Evolutionary conservation across 768 basidiomycete species (phyloP).

Genomic region (Leccinum broughii): DNA sequence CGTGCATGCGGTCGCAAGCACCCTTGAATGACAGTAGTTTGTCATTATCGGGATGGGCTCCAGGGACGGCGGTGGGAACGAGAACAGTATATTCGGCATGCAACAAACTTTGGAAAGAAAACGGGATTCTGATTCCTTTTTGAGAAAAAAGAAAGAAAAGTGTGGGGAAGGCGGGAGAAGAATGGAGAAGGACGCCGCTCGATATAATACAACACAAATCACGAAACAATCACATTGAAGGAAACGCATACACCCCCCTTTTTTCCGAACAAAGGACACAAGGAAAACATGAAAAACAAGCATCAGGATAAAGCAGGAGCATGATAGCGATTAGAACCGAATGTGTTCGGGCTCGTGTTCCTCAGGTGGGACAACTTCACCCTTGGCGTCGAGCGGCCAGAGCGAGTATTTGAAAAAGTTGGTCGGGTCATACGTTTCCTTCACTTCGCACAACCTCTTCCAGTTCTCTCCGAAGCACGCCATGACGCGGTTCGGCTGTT

Average conservation of each 20-base stretch:
- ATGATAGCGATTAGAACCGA: constrained; percentile 13
- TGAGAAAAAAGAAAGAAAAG: background rate
- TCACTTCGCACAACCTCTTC: constrained; percentile 66
- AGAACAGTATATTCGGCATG: background rate
- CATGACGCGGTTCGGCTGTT: constrained; percentile 59
- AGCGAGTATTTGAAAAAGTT: constrained; percentile 76
- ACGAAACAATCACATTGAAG: background rate
- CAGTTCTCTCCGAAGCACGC: constrained; percentile 77
- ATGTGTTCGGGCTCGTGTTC: constrained; percentile 58
- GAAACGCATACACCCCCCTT: background rate
- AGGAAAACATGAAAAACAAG: background rate
- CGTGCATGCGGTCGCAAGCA: background rate
- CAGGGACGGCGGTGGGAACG: background rate
- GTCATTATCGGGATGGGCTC: no score
- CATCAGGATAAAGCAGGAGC: no score
- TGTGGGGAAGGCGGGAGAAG: no score
- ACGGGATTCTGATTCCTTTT: background rate
- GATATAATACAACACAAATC: background rate
- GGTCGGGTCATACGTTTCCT: constrained; percentile 72
- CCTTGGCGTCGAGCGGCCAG: constrained; percentile 72
- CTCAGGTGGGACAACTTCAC: constrained; percentile 53
- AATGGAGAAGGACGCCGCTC: background rate
- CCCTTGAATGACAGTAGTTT: no score
- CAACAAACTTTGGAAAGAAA: background rate
- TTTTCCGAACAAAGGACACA: background rate